phyloP scores from a whole-genome alignment of 768 basidiomycete genomes.

The Leccinum subtestaceum region DNA sequence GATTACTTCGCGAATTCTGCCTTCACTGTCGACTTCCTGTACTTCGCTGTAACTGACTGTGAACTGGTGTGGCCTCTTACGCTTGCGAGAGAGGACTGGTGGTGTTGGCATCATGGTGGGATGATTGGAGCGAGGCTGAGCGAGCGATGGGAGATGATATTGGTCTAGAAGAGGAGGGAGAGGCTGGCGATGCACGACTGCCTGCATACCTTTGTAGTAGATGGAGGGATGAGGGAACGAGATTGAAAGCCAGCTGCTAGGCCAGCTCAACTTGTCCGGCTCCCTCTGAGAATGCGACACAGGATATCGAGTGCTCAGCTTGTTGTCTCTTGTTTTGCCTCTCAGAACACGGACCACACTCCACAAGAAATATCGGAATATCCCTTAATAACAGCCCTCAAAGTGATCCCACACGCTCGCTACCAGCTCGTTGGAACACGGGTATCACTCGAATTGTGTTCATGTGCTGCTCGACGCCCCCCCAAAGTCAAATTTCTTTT shows the following conservation, averaged over 20 bases:
- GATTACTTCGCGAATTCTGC: slow-evolving; percentile 80
- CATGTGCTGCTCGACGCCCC: not conserved
- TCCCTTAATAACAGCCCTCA: not conserved
- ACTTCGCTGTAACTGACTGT: slow-evolving; percentile 87
- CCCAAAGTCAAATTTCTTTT: slow-evolving; percentile 1
- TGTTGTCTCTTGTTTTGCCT: slow-evolving; percentile 30
- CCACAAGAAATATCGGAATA: not conserved
- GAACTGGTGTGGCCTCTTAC: slow-evolving; percentile 78
- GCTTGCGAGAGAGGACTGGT: slow-evolving; percentile 71
- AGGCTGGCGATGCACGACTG: slow-evolving; percentile 63
- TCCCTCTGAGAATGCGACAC: slow-evolving; percentile 32
- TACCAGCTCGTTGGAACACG: not conserved
- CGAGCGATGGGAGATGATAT: slow-evolving; percentile 60
- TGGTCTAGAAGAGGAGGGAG: slow-evolving; percentile 60
- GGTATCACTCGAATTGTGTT: not conserved
- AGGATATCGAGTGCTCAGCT: slow-evolving; percentile 26
- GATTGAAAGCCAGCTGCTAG: slow-evolving; percentile 36
- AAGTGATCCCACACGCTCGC: not conserved
- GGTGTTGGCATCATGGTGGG: slow-evolving; percentile 72
- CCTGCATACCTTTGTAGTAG: slow-evolving; percentile 62
- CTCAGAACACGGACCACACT: slow-evolving; percentile 14
- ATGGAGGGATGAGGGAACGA: slow-evolving; percentile 37
- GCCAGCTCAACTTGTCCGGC: slow-evolving; percentile 30
- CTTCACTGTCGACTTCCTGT: slow-evolving; percentile 78
- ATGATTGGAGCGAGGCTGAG: slow-evolving; percentile 36